Base-by-base conservation (phyloP, 2,329 filamentous ascomycete genomes). In the Cladophialophora bantiana region DNA sequence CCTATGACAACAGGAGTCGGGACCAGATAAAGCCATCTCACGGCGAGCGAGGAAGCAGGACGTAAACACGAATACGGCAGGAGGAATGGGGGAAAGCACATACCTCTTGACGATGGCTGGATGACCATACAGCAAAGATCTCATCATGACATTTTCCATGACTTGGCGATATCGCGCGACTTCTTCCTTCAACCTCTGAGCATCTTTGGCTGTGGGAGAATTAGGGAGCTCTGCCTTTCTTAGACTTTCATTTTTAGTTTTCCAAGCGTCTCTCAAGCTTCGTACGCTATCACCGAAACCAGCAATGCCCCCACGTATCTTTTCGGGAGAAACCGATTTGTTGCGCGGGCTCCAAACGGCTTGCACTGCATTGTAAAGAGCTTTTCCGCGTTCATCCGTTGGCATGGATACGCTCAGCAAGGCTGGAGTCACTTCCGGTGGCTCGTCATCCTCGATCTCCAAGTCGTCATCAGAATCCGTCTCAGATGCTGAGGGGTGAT, bases 201-300 rank as follows among this genome's bases (percentile, higher is more conserved):
- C 79, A 74, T 87, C 85, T 32, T 56, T 32, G 18, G 69, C 64
- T 50, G 73, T 73, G 12, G 58, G 82, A 78, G 68, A 79, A 80
- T 72, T 84, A 80, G 72, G 86, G 84, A 75, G 84, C 72, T 87
- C 85, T 10, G 87, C 87, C 68, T 84, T 80, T 68, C 84, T 83
- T 68, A 89, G 80, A 31, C 83, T 83, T 69, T 84, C 83, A 52
- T 80, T 83, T 71, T 86, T 85, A 38, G 81, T 77, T 73, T 88
- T 88, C 87, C 87, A 89, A 42, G 84, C 80, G 74, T 89, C 87
- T 66, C 86, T 83, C 64, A 89, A 83, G 6, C 81, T 81, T 73
- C 85, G 85, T 66, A 89, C 79, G 53, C 88, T 79, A 57, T 88
- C 85, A 79, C 86, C 88, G 73, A 86, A 85, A 52, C 84, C 81